Percentiles rank a stretch among this genome's conserved stretches.
These are phyloP conservation scores for Entomortierella beljakovae DNA, from an alignment of 192 early-diverging fungal genomes.

Conservation along the genomic window DNA sequence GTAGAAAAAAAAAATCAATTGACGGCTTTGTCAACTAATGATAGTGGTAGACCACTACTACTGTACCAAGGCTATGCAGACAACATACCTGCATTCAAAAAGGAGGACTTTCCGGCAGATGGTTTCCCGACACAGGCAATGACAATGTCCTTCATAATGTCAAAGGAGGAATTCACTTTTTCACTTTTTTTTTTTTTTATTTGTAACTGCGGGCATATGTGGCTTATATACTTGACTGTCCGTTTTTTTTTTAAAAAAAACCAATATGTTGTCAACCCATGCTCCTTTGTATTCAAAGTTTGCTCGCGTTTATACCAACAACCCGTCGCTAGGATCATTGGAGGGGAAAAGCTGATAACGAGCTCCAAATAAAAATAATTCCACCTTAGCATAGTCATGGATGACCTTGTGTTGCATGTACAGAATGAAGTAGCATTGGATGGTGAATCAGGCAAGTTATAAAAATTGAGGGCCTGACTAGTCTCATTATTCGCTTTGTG, in stretches of 20 bases:
- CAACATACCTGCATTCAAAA: slow-evolving; percentile 74
- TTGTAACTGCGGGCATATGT: neutral
- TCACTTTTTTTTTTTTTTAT: neutral
- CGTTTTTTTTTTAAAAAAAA: no score
- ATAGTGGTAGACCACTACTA: neutral
- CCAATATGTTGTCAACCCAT: no score
- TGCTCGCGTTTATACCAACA: no score
- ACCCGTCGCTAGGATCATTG: no score
- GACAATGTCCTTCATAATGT: slow-evolving; percentile 61
- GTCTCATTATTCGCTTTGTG: no score
- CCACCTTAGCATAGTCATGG: slow-evolving; percentile 42
- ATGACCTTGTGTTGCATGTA: slow-evolving; percentile 61
- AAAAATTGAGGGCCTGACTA: neutral
- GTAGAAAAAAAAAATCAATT: no score
- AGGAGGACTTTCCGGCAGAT: slow-evolving; percentile 85
- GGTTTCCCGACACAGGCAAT: slow-evolving; percentile 81
- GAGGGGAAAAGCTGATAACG: no score
- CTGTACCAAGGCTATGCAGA: neutral
- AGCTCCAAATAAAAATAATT: no score
- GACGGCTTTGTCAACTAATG: neutral
- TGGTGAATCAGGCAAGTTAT: slow-evolving; percentile 59
- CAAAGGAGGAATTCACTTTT: neutral
- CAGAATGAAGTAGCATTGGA: slow-evolving; percentile 70
- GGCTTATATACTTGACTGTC: no score
- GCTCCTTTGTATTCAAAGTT: no score